These are phyloP conservation scores for Candida sonorensis DNA, from an alignment of 805 yeast species.

Conservation along the genomic window DNA sequence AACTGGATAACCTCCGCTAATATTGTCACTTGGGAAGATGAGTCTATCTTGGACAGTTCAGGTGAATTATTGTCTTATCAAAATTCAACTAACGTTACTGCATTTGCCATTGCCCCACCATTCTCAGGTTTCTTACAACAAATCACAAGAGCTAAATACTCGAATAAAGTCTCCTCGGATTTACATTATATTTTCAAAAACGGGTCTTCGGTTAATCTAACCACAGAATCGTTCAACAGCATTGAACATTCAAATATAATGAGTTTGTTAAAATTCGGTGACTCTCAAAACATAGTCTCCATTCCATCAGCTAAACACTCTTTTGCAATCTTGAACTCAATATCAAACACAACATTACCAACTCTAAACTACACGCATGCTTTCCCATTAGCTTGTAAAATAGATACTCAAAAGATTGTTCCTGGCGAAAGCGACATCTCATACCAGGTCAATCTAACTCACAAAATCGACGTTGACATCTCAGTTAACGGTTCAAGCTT, in stretches of 20 bases:
- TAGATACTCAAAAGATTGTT: constrained; percentile 15
- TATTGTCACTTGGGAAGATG: constrained; percentile 47
- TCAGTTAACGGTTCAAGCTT: constrained; percentile 16
- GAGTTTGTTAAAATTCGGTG: constrained; percentile 32
- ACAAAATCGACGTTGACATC: constrained; percentile 12
- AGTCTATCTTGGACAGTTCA: constrained; percentile 28
- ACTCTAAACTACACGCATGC: constrained; percentile 14
- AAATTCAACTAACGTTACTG: constrained; percentile 25
- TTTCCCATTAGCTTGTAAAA: constrained; percentile 27
- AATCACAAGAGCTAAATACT: constrained; percentile 30
- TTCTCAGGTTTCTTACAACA: constrained; percentile 31
- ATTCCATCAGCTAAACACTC: constrained; percentile 20
- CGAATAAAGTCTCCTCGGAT: constrained; percentile 28
- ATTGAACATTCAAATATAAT: constrained; percentile 34
- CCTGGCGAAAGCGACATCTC: too few relatives aligned
- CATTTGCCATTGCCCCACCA: constrained; percentile 33
- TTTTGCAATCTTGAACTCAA: constrained; percentile 19
- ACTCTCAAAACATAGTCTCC: constrained; percentile 27
- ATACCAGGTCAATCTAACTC: constrained; percentile 17
- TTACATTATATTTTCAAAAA: constrained; percentile 31
- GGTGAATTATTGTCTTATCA: constrained; percentile 31
- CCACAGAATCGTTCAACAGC: constrained; percentile 23
- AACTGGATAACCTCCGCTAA: constrained; percentile 60
- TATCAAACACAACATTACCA: constrained; percentile 11
- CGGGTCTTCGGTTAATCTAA: constrained; percentile 29